phyloP scores from a whole-genome alignment of 2,329 filamentous ascomycete species.

The Beauveria varroae region DNA sequence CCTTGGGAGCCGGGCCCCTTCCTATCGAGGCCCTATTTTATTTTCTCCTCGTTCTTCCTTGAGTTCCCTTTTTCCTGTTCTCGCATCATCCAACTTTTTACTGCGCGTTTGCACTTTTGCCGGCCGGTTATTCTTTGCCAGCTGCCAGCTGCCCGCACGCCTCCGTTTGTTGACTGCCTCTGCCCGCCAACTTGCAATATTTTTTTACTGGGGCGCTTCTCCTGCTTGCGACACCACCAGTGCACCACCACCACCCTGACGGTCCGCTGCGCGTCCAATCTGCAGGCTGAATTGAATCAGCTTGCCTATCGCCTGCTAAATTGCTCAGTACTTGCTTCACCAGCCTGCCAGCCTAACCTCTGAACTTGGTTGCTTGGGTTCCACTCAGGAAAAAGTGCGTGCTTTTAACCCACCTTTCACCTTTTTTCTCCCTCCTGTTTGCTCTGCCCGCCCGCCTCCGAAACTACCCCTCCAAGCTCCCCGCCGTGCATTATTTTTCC shows the following conservation, averaged over 20 bases:
- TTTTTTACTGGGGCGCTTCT: neutral
- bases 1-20: neutral
- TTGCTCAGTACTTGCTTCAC: neutral
- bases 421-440: neutral
- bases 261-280: neutral
- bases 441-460: neutral
- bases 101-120: neutral
- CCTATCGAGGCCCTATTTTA: neutral
- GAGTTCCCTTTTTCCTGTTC: neutral
- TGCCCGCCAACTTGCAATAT: neutral
- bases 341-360: neutral
- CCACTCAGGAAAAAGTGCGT: constrained; percentile 7
- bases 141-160: neutral
- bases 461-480: constrained; percentile 1
- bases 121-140: neutral
- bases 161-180: neutral
- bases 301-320: neutral
- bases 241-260: neutral
- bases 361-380: neutral
- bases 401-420: constrained; percentile 2
- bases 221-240: neutral
- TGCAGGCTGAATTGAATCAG: neutral
- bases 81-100: neutral
- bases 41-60: neutral
- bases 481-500: neutral